These are phyloP conservation scores for Phialophora tarda DNA, from an alignment of 2,329 filamentous ascomycete species.

Conservation along the genomic window DNA sequence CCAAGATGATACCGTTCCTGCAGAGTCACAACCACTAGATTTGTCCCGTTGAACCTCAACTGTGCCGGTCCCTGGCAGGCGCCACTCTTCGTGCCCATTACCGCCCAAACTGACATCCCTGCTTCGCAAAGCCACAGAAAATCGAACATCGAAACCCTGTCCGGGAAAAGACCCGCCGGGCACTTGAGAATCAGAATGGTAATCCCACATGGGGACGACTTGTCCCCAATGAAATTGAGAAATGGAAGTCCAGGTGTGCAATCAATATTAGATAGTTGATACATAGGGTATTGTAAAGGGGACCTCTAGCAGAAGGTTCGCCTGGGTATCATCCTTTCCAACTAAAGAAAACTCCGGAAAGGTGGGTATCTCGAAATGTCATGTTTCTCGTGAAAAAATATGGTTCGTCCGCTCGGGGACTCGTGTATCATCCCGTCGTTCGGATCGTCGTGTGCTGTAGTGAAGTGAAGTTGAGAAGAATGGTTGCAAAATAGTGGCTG, in stretches of 20 bases:
- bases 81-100: background rate
- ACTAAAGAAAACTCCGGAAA: slow-evolving; percentile 27
- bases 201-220: background rate
- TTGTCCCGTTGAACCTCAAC: slow-evolving; percentile 3
- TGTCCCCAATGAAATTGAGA: slow-evolving; percentile 9
- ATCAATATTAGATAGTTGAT: slow-evolving; percentile 32
- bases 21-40: slow-evolving; percentile 21
- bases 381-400: slow-evolving; percentile 37
- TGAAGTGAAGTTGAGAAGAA: slow-evolving; percentile 22
- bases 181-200: background rate
- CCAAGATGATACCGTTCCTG: slow-evolving; percentile 21
- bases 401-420: slow-evolving; percentile 23
- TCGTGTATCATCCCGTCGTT: slow-evolving; percentile 37
- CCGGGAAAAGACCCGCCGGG: background rate
- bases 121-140: slow-evolving; percentile 12
- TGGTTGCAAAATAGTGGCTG: slow-evolving; percentile 3
- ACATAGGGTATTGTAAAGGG: slow-evolving; percentile 22
- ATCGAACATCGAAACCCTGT: background rate
- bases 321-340: slow-evolving; percentile 25
- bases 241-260: slow-evolving; percentile 13
- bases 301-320: slow-evolving; percentile 10
- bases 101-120: background rate
- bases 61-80: slow-evolving; percentile 3
- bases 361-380: slow-evolving; percentile 38
- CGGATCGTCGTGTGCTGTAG: slow-evolving; percentile 30